Evolutionary conservation across 108 stramenopile species (phyloP).

Genomic region (Skeletonema grethae): DNA sequence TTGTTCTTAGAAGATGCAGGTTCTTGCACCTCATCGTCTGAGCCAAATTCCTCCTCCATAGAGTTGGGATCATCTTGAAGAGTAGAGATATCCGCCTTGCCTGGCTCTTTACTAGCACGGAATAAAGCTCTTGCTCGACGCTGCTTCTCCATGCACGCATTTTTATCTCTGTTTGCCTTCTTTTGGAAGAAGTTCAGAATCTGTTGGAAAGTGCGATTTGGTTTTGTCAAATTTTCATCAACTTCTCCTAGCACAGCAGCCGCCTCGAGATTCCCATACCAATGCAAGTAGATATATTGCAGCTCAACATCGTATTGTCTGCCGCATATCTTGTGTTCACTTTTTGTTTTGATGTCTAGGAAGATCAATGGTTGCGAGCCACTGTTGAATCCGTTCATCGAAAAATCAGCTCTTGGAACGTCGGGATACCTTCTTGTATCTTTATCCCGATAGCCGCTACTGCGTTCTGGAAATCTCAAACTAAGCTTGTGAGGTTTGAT

Average conservation of each 20-base stretch:
- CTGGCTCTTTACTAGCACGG: neutral
- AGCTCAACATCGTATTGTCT: slow-evolving; percentile 75
- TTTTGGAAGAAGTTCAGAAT: slow-evolving; percentile 38
- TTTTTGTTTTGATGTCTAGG: slow-evolving; percentile 65
- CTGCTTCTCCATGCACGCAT: slow-evolving; percentile 20
- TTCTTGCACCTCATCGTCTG: neutral
- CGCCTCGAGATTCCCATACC: slow-evolving; percentile 34
- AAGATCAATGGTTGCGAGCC: slow-evolving; percentile 38
- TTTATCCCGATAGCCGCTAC: neutral
- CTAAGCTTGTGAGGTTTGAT: slow-evolving; percentile 39
- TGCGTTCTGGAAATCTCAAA: slow-evolving; percentile 25
- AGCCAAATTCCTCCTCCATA: neutral
- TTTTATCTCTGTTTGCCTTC: slow-evolving; percentile 34
- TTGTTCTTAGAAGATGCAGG: slow-evolving; percentile 1
- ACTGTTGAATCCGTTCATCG: slow-evolving; percentile 31
- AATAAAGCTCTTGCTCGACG: slow-evolving; percentile 31
- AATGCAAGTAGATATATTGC: slow-evolving; percentile 37
- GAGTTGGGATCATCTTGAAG: slow-evolving; percentile 1
- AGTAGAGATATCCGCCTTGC: neutral
- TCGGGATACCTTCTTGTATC: slow-evolving; percentile 8
- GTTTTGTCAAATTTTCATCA: neutral
- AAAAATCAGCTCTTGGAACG: slow-evolving; percentile 32
- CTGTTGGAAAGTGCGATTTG: slow-evolving; percentile 33
- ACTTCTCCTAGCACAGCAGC: slow-evolving; percentile 35
- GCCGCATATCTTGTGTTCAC: slow-evolving; percentile 66